Evolutionary conservation across 306 rosid species (phyloP).

Genomic region (Mimosa bimucronata): DNA sequence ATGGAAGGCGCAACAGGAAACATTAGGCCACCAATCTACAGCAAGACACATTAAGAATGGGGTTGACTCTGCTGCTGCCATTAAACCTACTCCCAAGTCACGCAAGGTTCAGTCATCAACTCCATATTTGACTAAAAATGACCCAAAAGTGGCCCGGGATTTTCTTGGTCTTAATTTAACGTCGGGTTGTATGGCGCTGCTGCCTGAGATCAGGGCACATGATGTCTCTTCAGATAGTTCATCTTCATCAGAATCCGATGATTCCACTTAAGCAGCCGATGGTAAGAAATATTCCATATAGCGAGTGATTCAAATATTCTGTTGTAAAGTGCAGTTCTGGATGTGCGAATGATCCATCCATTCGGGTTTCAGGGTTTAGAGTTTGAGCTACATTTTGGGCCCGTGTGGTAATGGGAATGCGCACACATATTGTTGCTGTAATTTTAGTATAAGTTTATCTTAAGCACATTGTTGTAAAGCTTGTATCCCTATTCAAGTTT

Average conservation of each 20-base stretch:
- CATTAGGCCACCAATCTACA: constrained; percentile 9
- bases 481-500: neutral
- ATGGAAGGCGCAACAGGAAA: constrained; percentile 27
- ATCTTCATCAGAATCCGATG: constrained; percentile 53
- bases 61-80: constrained; percentile 23
- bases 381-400: neutral
- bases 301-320: neutral
- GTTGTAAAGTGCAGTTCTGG: no score
- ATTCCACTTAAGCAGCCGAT: constrained; percentile 16
- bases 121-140: constrained; percentile 38
- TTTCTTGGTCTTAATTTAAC: constrained; percentile 14
- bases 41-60: constrained; percentile 8
- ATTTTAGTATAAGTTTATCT: neutral
- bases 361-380: neutral
- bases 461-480: neutral
- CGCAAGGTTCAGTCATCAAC: constrained; percentile 14
- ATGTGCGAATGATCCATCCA: no score
- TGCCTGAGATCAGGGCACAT: constrained; percentile 22
- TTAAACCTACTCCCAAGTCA: constrained; percentile 25
- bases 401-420: neutral
- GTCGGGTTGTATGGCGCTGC: constrained; percentile 10
- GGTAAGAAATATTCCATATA: neutral
- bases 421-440: neutral
- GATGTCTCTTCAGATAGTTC: constrained; percentile 53
- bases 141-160: constrained; percentile 25